Conservation (phyloP, 192 early-diverging fungal genomes). For the Blastocladiella britannica region DNA sequence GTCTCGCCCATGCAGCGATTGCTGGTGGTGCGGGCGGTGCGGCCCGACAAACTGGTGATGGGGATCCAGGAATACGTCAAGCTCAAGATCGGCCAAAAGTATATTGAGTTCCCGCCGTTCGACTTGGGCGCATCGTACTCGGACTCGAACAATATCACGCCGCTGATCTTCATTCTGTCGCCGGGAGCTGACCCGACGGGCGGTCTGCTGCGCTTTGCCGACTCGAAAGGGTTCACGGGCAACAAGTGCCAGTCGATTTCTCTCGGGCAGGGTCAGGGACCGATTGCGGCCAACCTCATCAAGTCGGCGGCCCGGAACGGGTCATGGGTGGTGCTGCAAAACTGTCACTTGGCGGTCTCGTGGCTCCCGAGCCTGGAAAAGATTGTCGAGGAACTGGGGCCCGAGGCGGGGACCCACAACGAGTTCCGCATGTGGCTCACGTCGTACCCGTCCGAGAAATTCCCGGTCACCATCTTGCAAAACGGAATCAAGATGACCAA, state of each 20-base stretch:
- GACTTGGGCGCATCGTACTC: conserved; percentile 33
- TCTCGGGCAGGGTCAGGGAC: conserved; percentile 42
- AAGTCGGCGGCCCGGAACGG: conserved; percentile 30
- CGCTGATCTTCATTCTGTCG: conserved; percentile 39
- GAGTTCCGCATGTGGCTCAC: conserved; percentile 40
- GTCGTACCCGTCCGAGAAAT: conserved; percentile 33
- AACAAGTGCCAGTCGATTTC: conserved; percentile 36
- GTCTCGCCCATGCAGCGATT: conserved; percentile 30
- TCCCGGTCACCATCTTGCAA: conserved; percentile 32
- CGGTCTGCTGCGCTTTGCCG: conserved; percentile 38
- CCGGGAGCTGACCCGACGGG: conserved; percentile 44
- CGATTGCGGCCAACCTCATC: conserved; percentile 36
- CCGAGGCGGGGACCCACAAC: conserved; percentile 23
- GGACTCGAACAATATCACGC: conserved; percentile 31
- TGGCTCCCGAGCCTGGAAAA: conserved; percentile 34
- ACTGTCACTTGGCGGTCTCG: conserved; percentile 40
- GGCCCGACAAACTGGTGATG: conserved; percentile 30
- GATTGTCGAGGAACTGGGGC: conserved; percentile 36
- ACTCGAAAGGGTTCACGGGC: conserved; percentile 35
- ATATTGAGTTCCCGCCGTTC: conserved; percentile 42
- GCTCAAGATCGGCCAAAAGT: conserved; percentile 38
- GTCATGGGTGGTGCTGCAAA: conserved; percentile 43
- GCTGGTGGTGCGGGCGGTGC: conserved; percentile 23
- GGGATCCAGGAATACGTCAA: conserved; percentile 36
- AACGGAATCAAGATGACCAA: conserved; percentile 43